phyloP scores from a whole-genome alignment of 2,329 filamentous ascomycete genomes.

The Ascochyta fabae region DNA sequence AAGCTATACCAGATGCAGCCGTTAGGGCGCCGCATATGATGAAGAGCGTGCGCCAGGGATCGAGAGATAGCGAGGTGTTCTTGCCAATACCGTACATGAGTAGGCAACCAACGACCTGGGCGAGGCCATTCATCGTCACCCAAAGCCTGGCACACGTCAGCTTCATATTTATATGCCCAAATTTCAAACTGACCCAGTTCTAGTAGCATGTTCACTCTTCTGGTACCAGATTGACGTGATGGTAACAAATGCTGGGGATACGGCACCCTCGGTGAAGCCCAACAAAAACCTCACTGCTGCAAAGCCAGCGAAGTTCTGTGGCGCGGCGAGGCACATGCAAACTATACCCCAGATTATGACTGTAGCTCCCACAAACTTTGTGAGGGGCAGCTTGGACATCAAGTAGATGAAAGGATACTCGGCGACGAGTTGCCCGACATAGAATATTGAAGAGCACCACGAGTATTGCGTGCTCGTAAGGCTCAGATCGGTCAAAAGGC shows the following conservation, averaged over 20 bases:
- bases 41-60: constrained; percentile 58
- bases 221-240: constrained; percentile 49
- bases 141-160: constrained; percentile 38
- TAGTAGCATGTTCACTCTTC: constrained; percentile 36
- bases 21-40: constrained; percentile 60
- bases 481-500: constrained; percentile 55
- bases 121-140: constrained; percentile 56
- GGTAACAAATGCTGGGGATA: constrained; percentile 56
- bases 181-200: constrained; percentile 21
- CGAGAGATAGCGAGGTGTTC: constrained; percentile 47
- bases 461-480: constrained; percentile 57
- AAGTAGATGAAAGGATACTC: constrained; percentile 61
- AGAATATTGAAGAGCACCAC: constrained; percentile 57
- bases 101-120: constrained; percentile 55
- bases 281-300: constrained; percentile 52
- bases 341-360: constrained; percentile 26
- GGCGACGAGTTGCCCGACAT: constrained; percentile 49
- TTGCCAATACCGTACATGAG: constrained; percentile 60
- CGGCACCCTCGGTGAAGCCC: constrained; percentile 53
- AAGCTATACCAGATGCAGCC: constrained; percentile 51
- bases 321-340: constrained; percentile 21
- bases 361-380: constrained; percentile 58
- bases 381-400: constrained; percentile 58
- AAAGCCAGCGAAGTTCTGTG: constrained; percentile 50
- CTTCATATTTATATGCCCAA: background rate